Conservation (phyloP, 1,139 yeast species). For the Scheffersomyces quercinus region DNA sequence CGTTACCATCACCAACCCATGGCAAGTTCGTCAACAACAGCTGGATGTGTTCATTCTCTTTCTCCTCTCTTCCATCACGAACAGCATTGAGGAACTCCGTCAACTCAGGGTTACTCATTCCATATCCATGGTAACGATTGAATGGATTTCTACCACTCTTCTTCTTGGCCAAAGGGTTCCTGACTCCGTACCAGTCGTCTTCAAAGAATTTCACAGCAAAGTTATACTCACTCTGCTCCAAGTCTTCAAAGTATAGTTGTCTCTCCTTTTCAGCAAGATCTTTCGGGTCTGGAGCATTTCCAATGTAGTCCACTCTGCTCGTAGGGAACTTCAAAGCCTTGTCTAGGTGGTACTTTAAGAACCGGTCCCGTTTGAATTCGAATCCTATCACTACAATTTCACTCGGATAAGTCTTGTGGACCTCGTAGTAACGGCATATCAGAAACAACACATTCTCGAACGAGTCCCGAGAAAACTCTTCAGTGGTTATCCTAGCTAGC, state of each 20-base stretch:
- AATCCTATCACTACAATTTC: constrained; percentile 65
- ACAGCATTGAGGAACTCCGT: constrained; percentile 19
- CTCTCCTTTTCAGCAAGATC: constrained; percentile 16
- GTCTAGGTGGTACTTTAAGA: constrained; percentile 53
- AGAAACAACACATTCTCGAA: constrained; percentile 75
- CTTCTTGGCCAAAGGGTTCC: constrained; percentile 36
- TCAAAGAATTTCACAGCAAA: constrained; percentile 60
- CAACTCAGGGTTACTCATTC: constrained; percentile 25
- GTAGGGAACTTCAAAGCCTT: constrained; percentile 45
- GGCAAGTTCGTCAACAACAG: no score
- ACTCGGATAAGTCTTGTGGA: constrained; percentile 49
- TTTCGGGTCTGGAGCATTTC: constrained; percentile 61
- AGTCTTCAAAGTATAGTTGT: constrained; percentile 40
- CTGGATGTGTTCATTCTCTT: no score
- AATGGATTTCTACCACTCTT: constrained; percentile 64
- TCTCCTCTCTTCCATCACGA: no score
- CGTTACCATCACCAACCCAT: no score
- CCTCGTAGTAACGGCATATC: constrained; percentile 55
- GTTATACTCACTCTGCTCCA: constrained; percentile 47
- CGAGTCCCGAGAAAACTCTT: constrained; percentile 79
- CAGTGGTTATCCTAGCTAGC: constrained; percentile 40
- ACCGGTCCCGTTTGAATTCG: constrained; percentile 67
- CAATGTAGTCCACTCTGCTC: constrained; percentile 47
- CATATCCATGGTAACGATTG: constrained; percentile 46
- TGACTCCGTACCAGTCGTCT: constrained; percentile 62